Evolutionary conservation across 2,329 filamentous ascomycete species (phyloP), one percentile per base, ranked within the genome.

Genomic region (Sporothrix inflata): DNA sequence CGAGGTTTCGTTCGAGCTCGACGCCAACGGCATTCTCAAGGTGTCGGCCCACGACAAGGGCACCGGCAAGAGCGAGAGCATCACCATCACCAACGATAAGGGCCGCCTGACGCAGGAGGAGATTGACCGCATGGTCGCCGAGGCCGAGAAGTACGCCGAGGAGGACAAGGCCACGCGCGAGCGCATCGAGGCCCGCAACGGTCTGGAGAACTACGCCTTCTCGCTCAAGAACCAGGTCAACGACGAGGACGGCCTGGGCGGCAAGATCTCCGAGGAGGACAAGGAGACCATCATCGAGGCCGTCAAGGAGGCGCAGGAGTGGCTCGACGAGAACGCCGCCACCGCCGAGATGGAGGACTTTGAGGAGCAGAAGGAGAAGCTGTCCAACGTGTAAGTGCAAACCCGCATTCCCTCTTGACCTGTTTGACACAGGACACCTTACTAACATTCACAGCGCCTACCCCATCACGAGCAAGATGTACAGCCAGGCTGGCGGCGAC

Each of bases 61-160:
- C 82, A 98, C 95, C 79, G 96, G 96, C 84, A 98, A 98, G 89
- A 90, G 89, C 75, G 94, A 99, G 88, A 94, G 92, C 75, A 98
- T 99, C 83, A 98, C 96, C 78, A 99, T 99, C 82, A 98, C 92
- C 86, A 98, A 99, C 86, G 96, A 99, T 86, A 98, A 98, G 91
- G 96, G 96, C 77, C 95, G 96, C 83, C 91, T 99, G 69, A 94
- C 92, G 79, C 92, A 92, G 80, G 96, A 99, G 78, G 96, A 99
- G 84, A 99, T 99, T 78, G 95, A 98, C 84, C 96, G 96, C 84
- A 99, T 99, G 96, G 94, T 99, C 76, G 91, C 92, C 78, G 96
- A 99, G 85, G 96, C 96, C 74, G 96, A 98, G 90, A 93, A 98
- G 86, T 98, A 94, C 82, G 96, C 96, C 81, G 96, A 99, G 84